phyloP scores from a whole-genome alignment of 306 rosid genomes.

The Sesbania bispinosa region DNA sequence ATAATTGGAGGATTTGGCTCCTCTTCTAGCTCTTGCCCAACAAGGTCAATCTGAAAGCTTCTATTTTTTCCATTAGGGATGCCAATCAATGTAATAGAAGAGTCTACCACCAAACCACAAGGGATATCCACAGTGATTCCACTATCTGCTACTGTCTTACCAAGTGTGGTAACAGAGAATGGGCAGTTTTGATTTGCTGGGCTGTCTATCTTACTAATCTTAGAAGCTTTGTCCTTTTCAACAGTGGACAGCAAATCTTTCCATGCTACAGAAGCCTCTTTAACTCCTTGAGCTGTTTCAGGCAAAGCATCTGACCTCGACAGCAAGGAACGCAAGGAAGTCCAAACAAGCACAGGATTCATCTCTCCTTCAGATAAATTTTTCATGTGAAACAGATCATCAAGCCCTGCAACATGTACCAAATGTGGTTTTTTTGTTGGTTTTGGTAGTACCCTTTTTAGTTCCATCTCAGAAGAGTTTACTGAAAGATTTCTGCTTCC shows the following conservation, averaged over 20 bases:
- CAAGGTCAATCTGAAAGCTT: slow-evolving; percentile 75
- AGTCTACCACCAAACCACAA: slow-evolving; percentile 81
- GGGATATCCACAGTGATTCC: slow-evolving; percentile 67
- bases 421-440: slow-evolving; percentile 45
- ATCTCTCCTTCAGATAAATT: slow-evolving; percentile 41
- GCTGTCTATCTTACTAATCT: slow-evolving; percentile 31
- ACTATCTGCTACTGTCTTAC: slow-evolving; percentile 28
- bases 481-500: slow-evolving; percentile 18
- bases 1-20: slow-evolving; percentile 60
- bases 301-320: slow-evolving; percentile 82
- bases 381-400: slow-evolving; percentile 44
- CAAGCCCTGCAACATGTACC: slow-evolving; percentile 55
- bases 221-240: slow-evolving; percentile 44
- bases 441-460: slow-evolving; percentile 15
- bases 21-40: slow-evolving; percentile 51
- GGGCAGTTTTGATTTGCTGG: slow-evolving; percentile 54
- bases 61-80: slow-evolving; percentile 58
- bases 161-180: slow-evolving; percentile 48
- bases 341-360: slow-evolving; percentile 66
- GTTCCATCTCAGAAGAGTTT: slow-evolving; percentile 26
- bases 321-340: slow-evolving; percentile 51
- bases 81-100: slow-evolving; percentile 80
- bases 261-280: slow-evolving; percentile 90
- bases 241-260: slow-evolving; percentile 51
- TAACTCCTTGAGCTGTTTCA: slow-evolving; percentile 76